phyloP scores from a whole-genome alignment of 164 flowering plant genomes.

The Vitis cinerea region DNA sequence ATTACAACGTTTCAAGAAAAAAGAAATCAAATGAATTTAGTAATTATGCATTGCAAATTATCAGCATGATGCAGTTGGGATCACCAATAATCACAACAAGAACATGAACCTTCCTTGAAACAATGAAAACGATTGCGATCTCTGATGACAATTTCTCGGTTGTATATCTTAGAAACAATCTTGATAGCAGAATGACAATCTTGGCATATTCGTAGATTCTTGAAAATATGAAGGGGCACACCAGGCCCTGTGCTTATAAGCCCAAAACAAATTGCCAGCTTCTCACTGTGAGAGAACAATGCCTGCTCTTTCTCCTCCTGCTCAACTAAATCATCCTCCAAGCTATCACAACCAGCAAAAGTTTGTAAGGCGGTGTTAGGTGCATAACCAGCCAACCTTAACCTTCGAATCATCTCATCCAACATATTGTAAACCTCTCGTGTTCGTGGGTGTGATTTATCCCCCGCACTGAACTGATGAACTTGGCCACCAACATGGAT shows the following conservation, averaged over 20 bases:
- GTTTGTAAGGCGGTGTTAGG: slow-evolving; percentile 38
- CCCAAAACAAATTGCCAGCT: slow-evolving; percentile 61
- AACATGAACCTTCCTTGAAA: slow-evolving; percentile 59
- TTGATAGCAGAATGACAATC: slow-evolving; percentile 68
- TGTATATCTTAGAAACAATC: slow-evolving; percentile 39
- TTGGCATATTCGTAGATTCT: slow-evolving; percentile 58
- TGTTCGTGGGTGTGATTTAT: slow-evolving; percentile 49
- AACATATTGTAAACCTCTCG: slow-evolving; percentile 38
- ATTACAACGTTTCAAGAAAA: too few relatives aligned
- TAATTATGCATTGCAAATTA: too few relatives aligned
- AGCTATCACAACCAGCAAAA: slow-evolving; percentile 22
- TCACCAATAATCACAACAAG: slow-evolving; percentile 66
- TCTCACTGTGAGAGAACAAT: slow-evolving; percentile 58
- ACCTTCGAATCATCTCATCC: slow-evolving; percentile 45
- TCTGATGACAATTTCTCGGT: slow-evolving; percentile 47
- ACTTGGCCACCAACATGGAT: slow-evolving; percentile 45
- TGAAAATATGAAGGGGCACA: slow-evolving; percentile 44
- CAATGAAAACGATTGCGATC: slow-evolving; percentile 63
- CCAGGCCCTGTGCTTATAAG: slow-evolving; percentile 46
- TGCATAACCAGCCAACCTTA: slow-evolving; percentile 46
- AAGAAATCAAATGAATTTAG: too few relatives aligned
- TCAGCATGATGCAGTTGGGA: not conserved
- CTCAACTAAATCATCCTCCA: slow-evolving; percentile 16
- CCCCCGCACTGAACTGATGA: slow-evolving; percentile 64
- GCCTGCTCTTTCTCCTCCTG: slow-evolving; percentile 59